phyloP scores from a whole-genome alignment of 352 stramenopile genomes.

The Phytophthora syringae region DNA sequence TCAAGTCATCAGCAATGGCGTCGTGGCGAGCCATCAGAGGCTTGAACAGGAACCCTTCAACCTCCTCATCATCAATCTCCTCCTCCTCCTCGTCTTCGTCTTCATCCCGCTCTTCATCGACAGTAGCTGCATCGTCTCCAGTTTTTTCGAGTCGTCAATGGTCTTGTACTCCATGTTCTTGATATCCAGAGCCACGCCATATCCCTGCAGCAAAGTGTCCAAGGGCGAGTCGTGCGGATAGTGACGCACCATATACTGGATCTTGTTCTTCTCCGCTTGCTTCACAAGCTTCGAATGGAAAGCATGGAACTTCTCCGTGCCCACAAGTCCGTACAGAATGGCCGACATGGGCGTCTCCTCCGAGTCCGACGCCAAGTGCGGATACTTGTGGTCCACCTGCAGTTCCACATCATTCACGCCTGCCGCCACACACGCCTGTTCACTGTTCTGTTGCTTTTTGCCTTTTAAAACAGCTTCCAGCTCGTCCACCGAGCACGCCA shows the following conservation, averaged over 20 bases:
- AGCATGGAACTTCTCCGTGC: constrained; percentile 63
- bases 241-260: constrained; percentile 89
- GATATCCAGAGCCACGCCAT: constrained; percentile 93
- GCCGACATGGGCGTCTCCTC: constrained; percentile 44
- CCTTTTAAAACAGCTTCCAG: constrained; percentile 39
- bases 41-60: constrained; percentile 73
- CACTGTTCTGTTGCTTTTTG: constrained; percentile 27
- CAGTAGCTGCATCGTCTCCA: constrained; percentile 41
- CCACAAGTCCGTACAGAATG: constrained; percentile 88
- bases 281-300: constrained; percentile 76
- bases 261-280: constrained; percentile 56
- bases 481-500: constrained; percentile 69
- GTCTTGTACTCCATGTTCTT: constrained; percentile 99
- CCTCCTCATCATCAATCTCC: constrained; percentile 61
- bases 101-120: constrained; percentile 39
- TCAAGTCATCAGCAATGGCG: constrained; percentile 54
- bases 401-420: constrained; percentile 76
- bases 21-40: constrained; percentile 49
- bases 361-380: constrained; percentile 32
- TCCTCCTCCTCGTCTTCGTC: constrained; percentile 44
- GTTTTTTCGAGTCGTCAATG: constrained; percentile 90
- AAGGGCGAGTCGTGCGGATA: constrained; percentile 68
- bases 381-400: constrained; percentile 77
- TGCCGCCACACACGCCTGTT: constrained; percentile 61
- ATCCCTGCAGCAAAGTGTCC: constrained; percentile 90